Conservation (phyloP, 257 asterid species). For the Cinchona pubescens region DNA sequence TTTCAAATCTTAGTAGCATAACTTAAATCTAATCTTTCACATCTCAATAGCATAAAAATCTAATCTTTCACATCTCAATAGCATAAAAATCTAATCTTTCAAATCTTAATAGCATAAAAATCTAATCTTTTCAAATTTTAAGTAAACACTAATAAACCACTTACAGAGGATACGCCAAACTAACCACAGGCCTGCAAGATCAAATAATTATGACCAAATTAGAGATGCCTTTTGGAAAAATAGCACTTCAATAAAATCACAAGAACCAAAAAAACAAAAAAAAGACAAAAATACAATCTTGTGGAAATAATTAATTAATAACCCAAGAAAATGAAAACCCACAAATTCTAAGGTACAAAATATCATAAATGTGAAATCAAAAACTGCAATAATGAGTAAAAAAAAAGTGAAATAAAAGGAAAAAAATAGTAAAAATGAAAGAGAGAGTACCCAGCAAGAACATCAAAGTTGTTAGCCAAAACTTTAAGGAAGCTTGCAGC, state of each 20-base stretch:
- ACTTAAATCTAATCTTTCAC: too few species aligned
- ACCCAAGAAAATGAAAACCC: constrained; percentile 8
- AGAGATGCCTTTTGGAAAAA: constrained; percentile 15
- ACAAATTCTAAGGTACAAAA: neutral
- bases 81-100: too few species aligned
- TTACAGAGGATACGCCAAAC: constrained; percentile 90
- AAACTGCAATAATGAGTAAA: neutral
- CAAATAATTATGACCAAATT: constrained; percentile 16
- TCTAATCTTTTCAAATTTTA: neutral
- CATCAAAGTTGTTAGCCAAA: constrained; percentile 53
- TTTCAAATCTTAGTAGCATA: too few species aligned
- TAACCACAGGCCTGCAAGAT: constrained; percentile 87
- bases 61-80: too few species aligned
- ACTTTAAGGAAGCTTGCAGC: constrained; percentile 63
- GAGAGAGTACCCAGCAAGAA: constrained; percentile 65
- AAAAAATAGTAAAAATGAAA: neutral
- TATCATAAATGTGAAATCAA: neutral
- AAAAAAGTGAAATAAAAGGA: neutral
- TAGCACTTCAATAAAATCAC: neutral
- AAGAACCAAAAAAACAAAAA: neutral
- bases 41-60: neutral
- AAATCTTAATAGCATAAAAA: neutral
- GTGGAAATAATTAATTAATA: neutral
- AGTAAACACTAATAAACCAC: constrained; percentile 24
- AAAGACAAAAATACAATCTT: neutral